phyloP scores from a whole-genome alignment of 306 rosid genomes.

The Rosa rugosa region DNA sequence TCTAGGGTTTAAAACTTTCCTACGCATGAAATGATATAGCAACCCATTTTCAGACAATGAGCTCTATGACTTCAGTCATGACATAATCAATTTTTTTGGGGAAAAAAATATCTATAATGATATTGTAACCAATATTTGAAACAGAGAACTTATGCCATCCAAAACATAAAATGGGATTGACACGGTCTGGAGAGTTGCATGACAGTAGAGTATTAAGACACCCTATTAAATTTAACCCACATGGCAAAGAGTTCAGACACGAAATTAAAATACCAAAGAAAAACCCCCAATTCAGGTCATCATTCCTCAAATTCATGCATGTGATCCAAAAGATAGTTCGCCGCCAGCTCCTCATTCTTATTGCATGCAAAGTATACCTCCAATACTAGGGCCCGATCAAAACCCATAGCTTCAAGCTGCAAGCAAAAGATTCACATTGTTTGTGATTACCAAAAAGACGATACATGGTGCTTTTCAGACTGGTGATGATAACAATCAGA shows the following conservation, averaged over 20 bases:
- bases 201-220: conserved; percentile 21
- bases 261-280: background rate
- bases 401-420: conserved; percentile 89
- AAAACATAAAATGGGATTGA: conserved; percentile 14
- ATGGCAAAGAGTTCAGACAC: conserved; percentile 10
- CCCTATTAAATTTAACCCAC: conserved; percentile 31
- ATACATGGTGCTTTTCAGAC: background rate
- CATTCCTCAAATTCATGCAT: conserved; percentile 70
- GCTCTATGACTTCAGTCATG: background rate
- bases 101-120: conserved; percentile 7
- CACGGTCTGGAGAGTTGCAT: conserved; percentile 9
- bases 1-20: background rate
- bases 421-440: background rate
- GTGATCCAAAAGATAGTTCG: conserved; percentile 83
- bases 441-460: background rate
- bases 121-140: conserved; percentile 19
- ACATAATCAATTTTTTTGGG: background rate
- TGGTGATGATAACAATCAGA: background rate
- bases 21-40: background rate
- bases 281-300: conserved; percentile 3
- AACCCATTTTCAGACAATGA: background rate
- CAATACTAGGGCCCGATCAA: conserved; percentile 65
- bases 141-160: conserved; percentile 25
- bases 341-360: conserved; percentile 80
- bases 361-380: conserved; percentile 84